Percentiles rank a stretch among this genome's conserved stretches.
Conservation (phyloP, 208 protist species). For the Leishmania major region DNA sequence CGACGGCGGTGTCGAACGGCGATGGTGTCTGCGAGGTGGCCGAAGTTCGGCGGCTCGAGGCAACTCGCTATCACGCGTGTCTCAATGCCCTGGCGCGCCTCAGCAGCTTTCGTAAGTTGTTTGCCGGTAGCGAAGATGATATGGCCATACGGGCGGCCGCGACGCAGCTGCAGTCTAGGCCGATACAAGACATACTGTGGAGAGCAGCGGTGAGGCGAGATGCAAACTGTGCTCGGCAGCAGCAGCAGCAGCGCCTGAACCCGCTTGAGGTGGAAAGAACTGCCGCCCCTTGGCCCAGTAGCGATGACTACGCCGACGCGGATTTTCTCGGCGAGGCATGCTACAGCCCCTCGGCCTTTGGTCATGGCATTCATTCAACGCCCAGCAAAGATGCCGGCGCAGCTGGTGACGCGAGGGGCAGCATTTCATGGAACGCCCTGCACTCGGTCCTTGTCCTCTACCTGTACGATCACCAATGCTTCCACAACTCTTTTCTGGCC, state of each 20-base stretch:
- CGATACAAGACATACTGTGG: constrained; percentile 15
- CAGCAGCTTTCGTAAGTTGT: constrained; percentile 20
- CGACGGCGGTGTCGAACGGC: neutral
- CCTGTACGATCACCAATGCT: constrained; percentile 16
- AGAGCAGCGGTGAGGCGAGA: constrained; percentile 7
- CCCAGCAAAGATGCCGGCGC: neutral
- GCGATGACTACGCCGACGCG: constrained; percentile 6
- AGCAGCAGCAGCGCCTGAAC: neutral
- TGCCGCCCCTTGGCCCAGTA: neutral
- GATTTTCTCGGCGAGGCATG: constrained; percentile 10
- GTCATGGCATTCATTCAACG: neutral
- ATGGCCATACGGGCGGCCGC: constrained; percentile 7
- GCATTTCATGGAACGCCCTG: constrained; percentile 13
- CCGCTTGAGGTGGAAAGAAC: neutral
- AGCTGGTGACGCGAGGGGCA: neutral
- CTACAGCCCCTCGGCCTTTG: neutral
- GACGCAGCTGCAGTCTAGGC: constrained; percentile 14
- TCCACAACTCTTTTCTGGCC: constrained; percentile 23
- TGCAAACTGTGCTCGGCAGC: neutral
- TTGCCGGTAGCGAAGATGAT: constrained; percentile 23
- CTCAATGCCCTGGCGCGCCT: constrained; percentile 15
- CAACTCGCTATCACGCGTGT: constrained; percentile 8
- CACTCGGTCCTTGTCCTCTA: constrained; percentile 20
- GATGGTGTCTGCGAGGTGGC: neutral
- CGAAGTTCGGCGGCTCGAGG: neutral